A percentile compares a stretch with the other conserved stretches of the same genome.
Evolutionary conservation across 345 rosid genomes (phyloP).

Genomic region (Cardamine occulta): DNA sequence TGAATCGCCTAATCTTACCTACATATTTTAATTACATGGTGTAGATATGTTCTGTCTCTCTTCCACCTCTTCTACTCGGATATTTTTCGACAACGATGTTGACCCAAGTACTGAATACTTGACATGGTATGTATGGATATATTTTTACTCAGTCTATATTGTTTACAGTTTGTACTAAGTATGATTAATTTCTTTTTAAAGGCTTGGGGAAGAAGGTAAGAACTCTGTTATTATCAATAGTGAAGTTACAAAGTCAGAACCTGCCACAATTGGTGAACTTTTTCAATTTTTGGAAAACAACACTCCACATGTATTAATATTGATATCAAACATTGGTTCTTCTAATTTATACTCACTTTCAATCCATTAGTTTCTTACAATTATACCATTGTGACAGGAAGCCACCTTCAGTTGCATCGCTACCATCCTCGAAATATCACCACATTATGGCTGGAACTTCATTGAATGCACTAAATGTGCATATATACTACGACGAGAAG

Average conservation of each 20-base stretch:
- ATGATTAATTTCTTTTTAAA: neutral
- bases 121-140: slow-evolving; percentile 2
- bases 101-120: neutral
- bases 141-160: too few relatives aligned
- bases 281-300: neutral
- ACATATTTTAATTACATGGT: neutral
- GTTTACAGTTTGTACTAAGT: too few relatives aligned
- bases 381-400: too few relatives aligned
- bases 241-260: neutral
- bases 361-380: too few relatives aligned
- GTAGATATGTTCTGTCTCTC: neutral
- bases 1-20: too few relatives aligned
- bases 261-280: neutral
- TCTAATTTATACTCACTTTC: neutral
- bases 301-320: neutral
- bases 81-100: neutral
- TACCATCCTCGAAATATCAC: too few relatives aligned
- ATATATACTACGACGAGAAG: too few relatives aligned
- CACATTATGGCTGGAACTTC: too few relatives aligned
- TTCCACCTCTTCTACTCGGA: neutral
- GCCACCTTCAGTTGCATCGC: too few relatives aligned
- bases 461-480: too few relatives aligned
- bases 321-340: neutral
- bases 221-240: neutral
- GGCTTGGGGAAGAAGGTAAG: neutral